These are phyloP conservation scores for Cladosporium sp. DNA, from an alignment of 2,329 filamentous ascomycete genomes.

Conservation along the genomic window DNA sequence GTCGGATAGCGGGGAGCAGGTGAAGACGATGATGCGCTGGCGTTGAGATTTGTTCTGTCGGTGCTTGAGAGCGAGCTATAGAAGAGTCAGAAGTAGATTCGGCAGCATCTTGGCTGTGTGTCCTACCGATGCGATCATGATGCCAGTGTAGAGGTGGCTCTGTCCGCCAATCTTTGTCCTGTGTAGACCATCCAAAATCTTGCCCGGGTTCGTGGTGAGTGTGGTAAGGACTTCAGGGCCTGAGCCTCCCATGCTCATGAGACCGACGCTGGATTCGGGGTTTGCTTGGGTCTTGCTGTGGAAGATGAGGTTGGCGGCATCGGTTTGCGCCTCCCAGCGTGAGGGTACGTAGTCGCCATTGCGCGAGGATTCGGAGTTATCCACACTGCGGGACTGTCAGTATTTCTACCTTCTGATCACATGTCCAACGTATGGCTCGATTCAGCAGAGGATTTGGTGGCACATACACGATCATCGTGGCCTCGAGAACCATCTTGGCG, in stretches of 20 bases:
- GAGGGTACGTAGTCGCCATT: constrained; percentile 92
- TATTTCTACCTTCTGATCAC: background rate
- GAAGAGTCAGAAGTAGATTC: background rate
- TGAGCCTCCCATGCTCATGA: constrained; percentile 98
- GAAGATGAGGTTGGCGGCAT: constrained; percentile 93
- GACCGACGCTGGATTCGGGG: constrained; percentile 91
- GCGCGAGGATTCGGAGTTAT: constrained; percentile 97
- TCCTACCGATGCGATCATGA: constrained; percentile 88
- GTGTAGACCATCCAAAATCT: constrained; percentile 87
- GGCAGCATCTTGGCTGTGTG: background rate
- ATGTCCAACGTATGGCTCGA: background rate
- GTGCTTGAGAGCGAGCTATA: constrained; percentile 89
- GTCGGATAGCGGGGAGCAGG: constrained; percentile 87
- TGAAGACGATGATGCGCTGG: constrained; percentile 94
- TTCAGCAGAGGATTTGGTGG: background rate
- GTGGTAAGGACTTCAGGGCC: constrained; percentile 97
- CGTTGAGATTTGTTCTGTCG: constrained; percentile 96
- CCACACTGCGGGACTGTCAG: constrained; percentile 55
- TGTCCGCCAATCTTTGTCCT: constrained; percentile 90
- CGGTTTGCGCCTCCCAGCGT: constrained; percentile 91
- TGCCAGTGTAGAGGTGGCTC: constrained; percentile 83
- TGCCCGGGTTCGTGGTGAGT: constrained; percentile 91
- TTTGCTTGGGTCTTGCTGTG: constrained; percentile 92
- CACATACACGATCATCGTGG: constrained; percentile 85
- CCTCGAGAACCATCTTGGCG: constrained; percentile 67